A percentile compares a stretch with the other conserved stretches of the same genome.
These are phyloP conservation scores for Rhizophagus clarus DNA, from an alignment of 192 early-diverging fungal species.

Conservation along the genomic window DNA sequence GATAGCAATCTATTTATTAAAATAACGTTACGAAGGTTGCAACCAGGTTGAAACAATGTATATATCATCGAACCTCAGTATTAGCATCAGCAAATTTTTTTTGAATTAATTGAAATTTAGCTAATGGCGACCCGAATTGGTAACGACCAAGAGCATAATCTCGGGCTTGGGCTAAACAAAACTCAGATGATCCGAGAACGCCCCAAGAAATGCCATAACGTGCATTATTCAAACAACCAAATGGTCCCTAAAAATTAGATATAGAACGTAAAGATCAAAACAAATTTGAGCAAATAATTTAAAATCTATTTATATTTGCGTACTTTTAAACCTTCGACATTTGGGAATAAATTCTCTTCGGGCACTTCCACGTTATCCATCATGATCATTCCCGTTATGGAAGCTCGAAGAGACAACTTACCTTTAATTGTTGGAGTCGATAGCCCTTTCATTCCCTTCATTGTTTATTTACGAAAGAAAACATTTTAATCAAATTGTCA, in stretches of 20 bases:
- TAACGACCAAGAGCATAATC: slow-evolving; percentile 88
- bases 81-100: slow-evolving; percentile 95
- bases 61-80: slow-evolving; percentile 60
- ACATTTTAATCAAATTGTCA: slow-evolving; percentile 16
- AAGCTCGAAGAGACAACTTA: slow-evolving; percentile 94
- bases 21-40: not conserved
- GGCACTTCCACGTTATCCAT: slow-evolving; percentile 98
- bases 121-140: slow-evolving; percentile 93
- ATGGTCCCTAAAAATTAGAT: slow-evolving; percentile 67
- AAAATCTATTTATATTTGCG: not conserved
- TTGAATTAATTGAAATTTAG: slow-evolving; percentile 92
- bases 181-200: slow-evolving; percentile 92
- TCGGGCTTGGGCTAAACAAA: slow-evolving; percentile 85
- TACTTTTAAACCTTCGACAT: slow-evolving; percentile 80
- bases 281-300: not conserved
- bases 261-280: not conserved
- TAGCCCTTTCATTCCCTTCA: slow-evolving; percentile 86
- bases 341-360: slow-evolving; percentile 86
- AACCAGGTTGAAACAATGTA: not conserved
- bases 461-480: not conserved
- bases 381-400: slow-evolving; percentile 96
- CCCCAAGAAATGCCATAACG: slow-evolving; percentile 98
- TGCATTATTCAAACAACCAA: slow-evolving; percentile 97
- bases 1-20: slow-evolving; percentile 63
- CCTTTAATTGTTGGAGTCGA: slow-evolving; percentile 89